Evolutionary conservation across 73 alveolate genomes (phyloP), one percentile per base, ranked within the genome.

Genomic region (Paramecium biaurelia): DNA sequence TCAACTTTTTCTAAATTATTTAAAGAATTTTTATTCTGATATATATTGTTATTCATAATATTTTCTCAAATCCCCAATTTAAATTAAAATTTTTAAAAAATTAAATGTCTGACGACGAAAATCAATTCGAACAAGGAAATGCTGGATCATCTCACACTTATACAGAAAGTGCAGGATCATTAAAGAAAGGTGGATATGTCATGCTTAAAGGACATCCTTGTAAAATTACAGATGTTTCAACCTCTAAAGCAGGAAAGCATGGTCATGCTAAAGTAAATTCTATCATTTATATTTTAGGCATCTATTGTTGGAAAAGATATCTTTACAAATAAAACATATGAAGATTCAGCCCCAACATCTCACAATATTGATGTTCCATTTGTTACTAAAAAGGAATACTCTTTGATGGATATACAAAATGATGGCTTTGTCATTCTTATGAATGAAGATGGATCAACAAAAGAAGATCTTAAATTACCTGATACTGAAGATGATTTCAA

Each of bases 221-320:
- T 96, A 96, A 92, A 89, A 97, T 97, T 86, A 96, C 96, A 15
- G 96, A 95, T 63, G 90, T 92, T 92, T 86, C 96, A 56, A 95
- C 97, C 57, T 96, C 98, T 92, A 97, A 97, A 92, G 95, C 96
- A 37, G 99, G 99, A 86, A 97, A 97, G 96, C 99, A 97, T 89
- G 99, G 99, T 30, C 93, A 96, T 41, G 99, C 99, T 93, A 97
- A 97, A 88, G 90, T 79, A 79, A 4, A 9, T 43, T 21, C 20
- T 10, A 74, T 74, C 0, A 74, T 43, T 38, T 7, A 20, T 10
- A 24, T 11, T 30, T 24, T 20, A 79, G 94, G 99, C 99, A 70
- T 94, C 94, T 86, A 92, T 97, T 92, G 95, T 97, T 57, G 99
- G 99, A 86, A 95, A 93, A 28, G 99, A 97, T 76, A 97, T 97